phyloP scores from a whole-genome alignment of 257 asterid species.

The Solanum bulbocastanum region DNA sequence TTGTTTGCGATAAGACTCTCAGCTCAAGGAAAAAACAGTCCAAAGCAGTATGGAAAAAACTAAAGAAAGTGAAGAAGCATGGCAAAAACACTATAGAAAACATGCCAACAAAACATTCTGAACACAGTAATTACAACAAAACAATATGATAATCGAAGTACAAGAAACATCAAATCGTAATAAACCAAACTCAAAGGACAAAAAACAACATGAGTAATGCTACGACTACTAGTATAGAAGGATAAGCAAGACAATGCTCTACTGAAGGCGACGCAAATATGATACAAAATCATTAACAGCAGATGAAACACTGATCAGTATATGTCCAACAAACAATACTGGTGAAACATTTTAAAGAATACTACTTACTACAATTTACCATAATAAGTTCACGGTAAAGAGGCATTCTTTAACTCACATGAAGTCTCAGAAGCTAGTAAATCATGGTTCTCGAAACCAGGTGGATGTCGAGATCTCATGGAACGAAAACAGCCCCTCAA shows the following conservation, averaged over 20 bases:
- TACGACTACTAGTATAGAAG: not conserved
- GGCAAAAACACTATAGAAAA: not conserved
- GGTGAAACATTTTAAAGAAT: no score
- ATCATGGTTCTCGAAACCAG: conserved; percentile 27
- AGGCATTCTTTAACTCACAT: conserved; percentile 35
- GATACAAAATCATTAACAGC: no score
- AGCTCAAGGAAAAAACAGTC: not conserved
- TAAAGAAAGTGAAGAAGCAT: not conserved
- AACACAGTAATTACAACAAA: not conserved
- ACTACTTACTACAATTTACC: no score
- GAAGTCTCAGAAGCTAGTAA: conserved; percentile 64
- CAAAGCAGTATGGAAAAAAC: not conserved
- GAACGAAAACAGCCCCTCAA: conserved; percentile 31
- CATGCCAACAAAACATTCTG: not conserved
- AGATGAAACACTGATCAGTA: no score
- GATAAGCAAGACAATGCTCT: not conserved
- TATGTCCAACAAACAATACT: no score
- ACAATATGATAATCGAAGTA: not conserved
- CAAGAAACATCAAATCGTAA: not conserved
- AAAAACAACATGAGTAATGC: not conserved
- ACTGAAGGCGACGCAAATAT: not conserved
- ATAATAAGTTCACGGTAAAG: not conserved
- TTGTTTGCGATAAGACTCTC: not conserved
- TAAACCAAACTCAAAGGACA: not conserved
- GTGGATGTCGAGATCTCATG: conserved; percentile 16